Evolutionary conservation across 495 filamentous ascomycete genomes (phyloP).

Genomic region (Saxophila tyrrhenica): DNA sequence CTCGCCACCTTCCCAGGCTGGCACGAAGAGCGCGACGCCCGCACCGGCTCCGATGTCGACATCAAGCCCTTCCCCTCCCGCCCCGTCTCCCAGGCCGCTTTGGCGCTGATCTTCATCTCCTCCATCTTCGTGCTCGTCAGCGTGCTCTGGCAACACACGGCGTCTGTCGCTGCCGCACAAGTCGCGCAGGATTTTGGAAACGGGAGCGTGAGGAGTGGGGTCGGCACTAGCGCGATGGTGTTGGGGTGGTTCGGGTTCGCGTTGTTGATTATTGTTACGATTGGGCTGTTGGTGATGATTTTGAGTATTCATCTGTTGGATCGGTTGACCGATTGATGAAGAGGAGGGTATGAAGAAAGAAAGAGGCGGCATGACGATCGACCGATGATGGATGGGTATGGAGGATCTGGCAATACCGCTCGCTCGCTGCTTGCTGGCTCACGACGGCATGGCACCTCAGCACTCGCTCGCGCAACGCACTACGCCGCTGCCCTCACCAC

Average conservation of each 20-base stretch:
- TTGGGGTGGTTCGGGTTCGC: slow-evolving; percentile 95
- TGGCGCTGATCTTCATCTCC: slow-evolving; percentile 69
- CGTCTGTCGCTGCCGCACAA: slow-evolving; percentile 83
- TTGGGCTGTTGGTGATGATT: slow-evolving; percentile 91
- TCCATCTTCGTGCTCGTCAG: slow-evolving; percentile 69
- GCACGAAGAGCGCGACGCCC: slow-evolving; percentile 59
- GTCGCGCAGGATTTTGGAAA: slow-evolving; percentile 94
- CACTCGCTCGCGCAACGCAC: too few relatives aligned
- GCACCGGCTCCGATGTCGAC: slow-evolving; percentile 51
- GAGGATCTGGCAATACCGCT: too few relatives aligned
- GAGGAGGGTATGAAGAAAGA: slow-evolving; percentile 1
- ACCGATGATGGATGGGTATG: too few relatives aligned
- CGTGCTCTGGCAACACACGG: slow-evolving; percentile 72
- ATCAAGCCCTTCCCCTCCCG: slow-evolving; percentile 71
- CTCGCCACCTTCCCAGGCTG: slow-evolving; percentile 74
- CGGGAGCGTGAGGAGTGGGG: slow-evolving; percentile 75
- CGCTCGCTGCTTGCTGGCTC: too few relatives aligned
- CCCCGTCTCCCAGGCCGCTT: slow-evolving; percentile 60
- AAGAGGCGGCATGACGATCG: background rate
- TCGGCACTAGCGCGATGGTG: slow-evolving; percentile 87
- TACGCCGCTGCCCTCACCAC: too few relatives aligned
- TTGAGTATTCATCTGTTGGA: slow-evolving; percentile 68
- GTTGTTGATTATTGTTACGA: slow-evolving; percentile 82
- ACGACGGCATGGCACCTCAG: too few relatives aligned
- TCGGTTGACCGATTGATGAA: slow-evolving; percentile 27